Conservation (phyloP, 805 yeast species). For the Diddensiella caesifluorescens region DNA sequence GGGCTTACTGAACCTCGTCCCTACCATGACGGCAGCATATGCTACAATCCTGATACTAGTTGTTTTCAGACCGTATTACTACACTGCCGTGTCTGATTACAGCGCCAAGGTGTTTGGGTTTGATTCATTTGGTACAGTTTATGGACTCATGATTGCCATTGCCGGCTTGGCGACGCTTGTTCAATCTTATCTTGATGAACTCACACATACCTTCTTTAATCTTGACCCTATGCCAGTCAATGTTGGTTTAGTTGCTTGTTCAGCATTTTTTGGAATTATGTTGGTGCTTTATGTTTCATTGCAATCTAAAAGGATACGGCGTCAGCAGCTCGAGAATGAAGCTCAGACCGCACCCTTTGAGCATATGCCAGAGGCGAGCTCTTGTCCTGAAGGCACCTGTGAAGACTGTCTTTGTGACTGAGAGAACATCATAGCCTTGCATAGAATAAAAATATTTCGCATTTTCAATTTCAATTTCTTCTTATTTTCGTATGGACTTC, state of each 20-base stretch:
- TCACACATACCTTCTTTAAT: conserved; percentile 61
- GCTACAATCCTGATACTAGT: conserved; percentile 69
- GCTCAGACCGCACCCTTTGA: conserved; percentile 53
- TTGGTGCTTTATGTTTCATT: conserved; percentile 27
- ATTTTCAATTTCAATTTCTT: too few species aligned
- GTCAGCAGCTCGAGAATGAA: conserved; percentile 53
- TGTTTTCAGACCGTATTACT: conserved; percentile 83
- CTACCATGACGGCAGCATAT: conserved; percentile 47
- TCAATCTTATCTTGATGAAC: conserved; percentile 62
- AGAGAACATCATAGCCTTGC: too few species aligned
- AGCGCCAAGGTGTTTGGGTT: conserved; percentile 92
- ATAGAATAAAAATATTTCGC: too few species aligned
- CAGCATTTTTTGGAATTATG: conserved; percentile 26
- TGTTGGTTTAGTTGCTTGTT: conserved; percentile 45
- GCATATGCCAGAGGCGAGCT: conserved; percentile 27
- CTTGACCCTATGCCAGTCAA: conserved; percentile 83
- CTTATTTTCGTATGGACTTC: conserved; percentile 27
- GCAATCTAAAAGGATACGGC: conserved; percentile 41
- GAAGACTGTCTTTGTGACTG: conserved; percentile 21
- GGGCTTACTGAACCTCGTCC: conserved; percentile 66
- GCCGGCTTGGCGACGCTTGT: conserved; percentile 76
- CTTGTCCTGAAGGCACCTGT: conserved; percentile 15
- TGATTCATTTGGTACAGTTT: conserved; percentile 84
- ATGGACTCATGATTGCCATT: conserved; percentile 77
- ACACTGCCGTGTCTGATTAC: conserved; percentile 87